These are phyloP conservation scores for Chamaecyparis obtusa DNA, from an alignment of 75 land plant species.

Conservation along the genomic window DNA sequence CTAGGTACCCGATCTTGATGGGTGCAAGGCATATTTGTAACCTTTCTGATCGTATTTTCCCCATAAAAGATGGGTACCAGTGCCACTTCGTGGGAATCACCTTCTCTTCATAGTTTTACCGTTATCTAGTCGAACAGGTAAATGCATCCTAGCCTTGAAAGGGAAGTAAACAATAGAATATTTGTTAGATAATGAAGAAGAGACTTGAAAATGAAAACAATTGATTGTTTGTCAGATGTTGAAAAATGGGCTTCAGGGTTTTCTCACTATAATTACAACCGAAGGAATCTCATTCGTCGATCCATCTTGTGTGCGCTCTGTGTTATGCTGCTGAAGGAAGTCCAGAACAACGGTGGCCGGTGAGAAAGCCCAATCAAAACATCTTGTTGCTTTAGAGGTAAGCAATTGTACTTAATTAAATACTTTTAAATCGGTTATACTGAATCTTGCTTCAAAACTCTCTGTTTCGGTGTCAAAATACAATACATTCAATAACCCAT, in stretches of 20 bases:
- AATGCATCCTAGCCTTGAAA: too few relatives aligned
- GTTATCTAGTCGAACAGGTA: too few relatives aligned
- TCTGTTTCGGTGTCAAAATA: neutral
- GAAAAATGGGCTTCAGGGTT: neutral
- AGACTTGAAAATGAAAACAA: neutral
- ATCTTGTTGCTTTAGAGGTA: neutral
- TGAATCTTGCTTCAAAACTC: neutral
- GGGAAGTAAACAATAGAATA: too few relatives aligned
- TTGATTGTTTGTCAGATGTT: neutral
- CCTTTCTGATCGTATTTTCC: too few relatives aligned
- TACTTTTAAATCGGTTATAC: neutral
- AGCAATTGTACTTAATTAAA: neutral
- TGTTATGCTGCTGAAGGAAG: neutral
- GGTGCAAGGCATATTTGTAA: too few relatives aligned
- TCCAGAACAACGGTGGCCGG: neutral
- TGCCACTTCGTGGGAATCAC: too few relatives aligned
- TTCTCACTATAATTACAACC: neutral
- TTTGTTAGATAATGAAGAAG: too few relatives aligned
- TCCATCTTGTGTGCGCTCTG: neutral
- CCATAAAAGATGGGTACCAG: too few relatives aligned
- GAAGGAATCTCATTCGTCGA: neutral
- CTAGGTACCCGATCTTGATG: too few relatives aligned
- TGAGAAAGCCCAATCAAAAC: neutral
- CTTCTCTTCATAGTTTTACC: too few relatives aligned
- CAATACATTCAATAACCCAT: neutral